phyloP scores from a whole-genome alignment of 2,329 filamentous ascomycete species.

The Torrubiellomyces zombiae region DNA sequence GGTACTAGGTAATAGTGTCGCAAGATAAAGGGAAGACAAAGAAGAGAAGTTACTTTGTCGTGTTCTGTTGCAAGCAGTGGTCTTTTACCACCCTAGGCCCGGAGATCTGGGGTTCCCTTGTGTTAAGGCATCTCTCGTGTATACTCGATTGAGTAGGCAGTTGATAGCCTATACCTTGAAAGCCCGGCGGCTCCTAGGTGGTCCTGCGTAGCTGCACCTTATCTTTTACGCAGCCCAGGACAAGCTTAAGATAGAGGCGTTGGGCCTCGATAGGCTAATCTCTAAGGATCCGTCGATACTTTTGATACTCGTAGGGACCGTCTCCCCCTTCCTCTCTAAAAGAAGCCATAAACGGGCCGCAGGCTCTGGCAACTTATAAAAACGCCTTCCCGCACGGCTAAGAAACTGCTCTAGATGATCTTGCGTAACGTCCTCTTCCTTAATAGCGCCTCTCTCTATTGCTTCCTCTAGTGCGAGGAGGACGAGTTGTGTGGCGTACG shows the following conservation, averaged over 20 bases:
- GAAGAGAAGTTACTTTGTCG: too few relatives aligned
- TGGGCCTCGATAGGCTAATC: conserved; percentile 26
- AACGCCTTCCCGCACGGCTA: conserved; percentile 31
- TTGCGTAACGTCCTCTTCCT: conserved; percentile 33
- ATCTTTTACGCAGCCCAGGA: too few relatives aligned
- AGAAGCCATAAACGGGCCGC: conserved; percentile 15
- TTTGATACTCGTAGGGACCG: conserved; percentile 21
- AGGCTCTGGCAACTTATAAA: conserved; percentile 28
- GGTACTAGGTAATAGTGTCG: too few relatives aligned
- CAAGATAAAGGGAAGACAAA: too few relatives aligned
- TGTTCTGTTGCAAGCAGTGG: too few relatives aligned
- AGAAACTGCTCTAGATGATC: conserved; percentile 39
- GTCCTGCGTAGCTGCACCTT: too few relatives aligned
- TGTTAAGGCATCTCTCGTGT: too few relatives aligned
- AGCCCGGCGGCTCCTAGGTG: too few relatives aligned
- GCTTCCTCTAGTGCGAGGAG: conserved; percentile 45
- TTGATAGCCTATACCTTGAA: too few relatives aligned
- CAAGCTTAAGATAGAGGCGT: conserved; percentile 23
- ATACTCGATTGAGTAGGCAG: too few relatives aligned
- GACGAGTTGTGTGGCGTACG: conserved; percentile 49
- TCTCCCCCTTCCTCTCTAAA: conserved; percentile 24
- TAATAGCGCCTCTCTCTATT: conserved; percentile 34
- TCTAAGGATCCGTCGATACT: conserved; percentile 21
- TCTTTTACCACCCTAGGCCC: too few relatives aligned
- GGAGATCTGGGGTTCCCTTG: too few relatives aligned